Conservation (phyloP, 2,329 filamentous ascomycete species). For the Stenocarpella maydis region DNA sequence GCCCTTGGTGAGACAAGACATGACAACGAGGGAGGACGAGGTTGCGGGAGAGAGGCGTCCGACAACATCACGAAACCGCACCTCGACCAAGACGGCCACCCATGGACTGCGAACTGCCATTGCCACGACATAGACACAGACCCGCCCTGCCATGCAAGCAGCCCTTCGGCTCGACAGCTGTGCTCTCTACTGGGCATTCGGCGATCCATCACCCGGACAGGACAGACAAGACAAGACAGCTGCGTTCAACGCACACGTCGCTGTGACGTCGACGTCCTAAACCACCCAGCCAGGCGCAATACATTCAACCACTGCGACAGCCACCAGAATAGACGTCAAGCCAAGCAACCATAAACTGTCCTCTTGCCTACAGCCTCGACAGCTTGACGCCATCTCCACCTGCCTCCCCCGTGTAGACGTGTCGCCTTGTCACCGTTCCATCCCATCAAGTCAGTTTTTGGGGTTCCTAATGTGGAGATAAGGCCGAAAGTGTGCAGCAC, state of each 20-base stretch:
- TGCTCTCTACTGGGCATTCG: neutral
- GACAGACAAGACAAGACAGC: neutral
- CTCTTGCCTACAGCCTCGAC: neutral
- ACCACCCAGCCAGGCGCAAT: neutral
- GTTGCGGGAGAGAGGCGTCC: neutral
- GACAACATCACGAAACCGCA: conserved; percentile 1
- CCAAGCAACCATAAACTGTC: neutral
- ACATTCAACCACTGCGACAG: neutral
- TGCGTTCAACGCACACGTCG: neutral
- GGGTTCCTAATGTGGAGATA: conserved; percentile 11
- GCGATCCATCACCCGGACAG: neutral
- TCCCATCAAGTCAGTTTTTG: neutral
- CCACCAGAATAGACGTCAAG: neutral
- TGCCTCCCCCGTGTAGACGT: neutral
- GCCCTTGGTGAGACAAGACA: neutral
- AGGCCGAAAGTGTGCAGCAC: neutral
- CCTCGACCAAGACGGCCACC: neutral
- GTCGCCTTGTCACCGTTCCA: neutral
- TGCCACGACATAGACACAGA: neutral
- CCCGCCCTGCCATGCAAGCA: neutral
- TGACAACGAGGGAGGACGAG: neutral
- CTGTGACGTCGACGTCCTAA: conserved; percentile 12
- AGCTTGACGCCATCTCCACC: neutral
- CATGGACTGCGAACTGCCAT: neutral
- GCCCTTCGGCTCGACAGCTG: neutral